phyloP scores from a whole-genome alignment of 495 filamentous ascomycete genomes.

The Penicillium pulvis region DNA sequence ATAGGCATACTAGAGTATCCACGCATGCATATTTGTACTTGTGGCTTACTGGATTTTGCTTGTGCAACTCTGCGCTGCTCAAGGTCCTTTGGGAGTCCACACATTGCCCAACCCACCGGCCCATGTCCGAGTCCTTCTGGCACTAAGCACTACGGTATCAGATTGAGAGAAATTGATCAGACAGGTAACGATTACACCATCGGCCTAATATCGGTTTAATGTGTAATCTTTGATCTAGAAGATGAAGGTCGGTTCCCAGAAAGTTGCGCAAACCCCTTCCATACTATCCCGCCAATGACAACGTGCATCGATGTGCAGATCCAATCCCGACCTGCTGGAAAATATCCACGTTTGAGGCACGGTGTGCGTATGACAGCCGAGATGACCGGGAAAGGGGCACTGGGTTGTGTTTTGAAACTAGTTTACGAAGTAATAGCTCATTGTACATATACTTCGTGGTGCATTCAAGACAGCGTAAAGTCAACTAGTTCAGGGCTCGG shows the following conservation, averaged over 20 bases:
- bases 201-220: slow-evolving; percentile 4
- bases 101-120: too few species aligned
- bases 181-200: background rate
- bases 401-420: background rate
- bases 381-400: slow-evolving; percentile 4
- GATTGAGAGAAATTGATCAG: background rate
- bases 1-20: too few species aligned
- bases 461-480: background rate
- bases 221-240: background rate
- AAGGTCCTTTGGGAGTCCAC: too few species aligned
- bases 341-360: slow-evolving; percentile 12
- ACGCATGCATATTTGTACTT: too few species aligned
- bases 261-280: background rate
- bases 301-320: background rate
- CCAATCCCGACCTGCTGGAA: background rate
- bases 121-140: background rate
- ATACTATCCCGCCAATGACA: slow-evolving; percentile 3
- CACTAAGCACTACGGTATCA: background rate
- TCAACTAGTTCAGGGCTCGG: background rate
- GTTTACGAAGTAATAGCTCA: background rate
- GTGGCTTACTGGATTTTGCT: too few species aligned
- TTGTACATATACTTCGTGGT: background rate
- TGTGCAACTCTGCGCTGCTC: too few species aligned
- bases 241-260: background rate
- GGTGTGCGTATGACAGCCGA: slow-evolving; percentile 1